phyloP scores from a whole-genome alignment of 148 eudicot genomes.

The Arctostaphylos glauca region DNA sequence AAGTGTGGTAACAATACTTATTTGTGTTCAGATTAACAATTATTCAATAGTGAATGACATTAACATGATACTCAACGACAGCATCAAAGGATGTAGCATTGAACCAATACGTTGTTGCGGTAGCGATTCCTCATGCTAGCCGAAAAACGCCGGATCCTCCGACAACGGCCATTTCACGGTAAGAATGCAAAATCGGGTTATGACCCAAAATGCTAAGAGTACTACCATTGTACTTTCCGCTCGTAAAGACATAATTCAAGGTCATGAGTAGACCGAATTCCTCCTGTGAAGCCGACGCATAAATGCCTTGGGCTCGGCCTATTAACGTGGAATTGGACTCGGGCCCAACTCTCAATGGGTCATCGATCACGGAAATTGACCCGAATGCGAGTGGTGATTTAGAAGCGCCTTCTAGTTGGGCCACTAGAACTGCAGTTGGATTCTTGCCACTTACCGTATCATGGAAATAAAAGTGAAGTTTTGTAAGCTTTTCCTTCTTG shows the following conservation, averaged over 20 bases:
- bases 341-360: constrained; percentile 17
- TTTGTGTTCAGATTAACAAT: neutral
- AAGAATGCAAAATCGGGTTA: constrained; percentile 18
- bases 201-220: constrained; percentile 25
- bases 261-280: constrained; percentile 21
- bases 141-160: constrained; percentile 49
- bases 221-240: constrained; percentile 40
- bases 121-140: constrained; percentile 40
- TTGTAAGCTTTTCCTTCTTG: constrained; percentile 21
- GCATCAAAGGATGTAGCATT: constrained; percentile 28
- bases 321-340: constrained; percentile 13
- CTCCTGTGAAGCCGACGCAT: constrained; percentile 11
- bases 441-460: constrained; percentile 16
- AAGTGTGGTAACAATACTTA: too few species aligned
- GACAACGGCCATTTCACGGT: constrained; percentile 39
- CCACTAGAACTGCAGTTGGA: constrained; percentile 14
- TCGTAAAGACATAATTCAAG: constrained; percentile 20
- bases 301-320: constrained; percentile 28
- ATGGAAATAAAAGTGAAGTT: constrained; percentile 38
- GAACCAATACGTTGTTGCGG: constrained; percentile 29
- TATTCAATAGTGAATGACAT: constrained; percentile 24
- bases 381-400: constrained; percentile 10
- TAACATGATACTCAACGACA: constrained; percentile 40
- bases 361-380: constrained; percentile 8
- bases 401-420: neutral